Evolutionary conservation across 495 filamentous ascomycete genomes (phyloP), one percentile per base, ranked within the genome.

Genomic region (Penicillium crystallinum): DNA sequence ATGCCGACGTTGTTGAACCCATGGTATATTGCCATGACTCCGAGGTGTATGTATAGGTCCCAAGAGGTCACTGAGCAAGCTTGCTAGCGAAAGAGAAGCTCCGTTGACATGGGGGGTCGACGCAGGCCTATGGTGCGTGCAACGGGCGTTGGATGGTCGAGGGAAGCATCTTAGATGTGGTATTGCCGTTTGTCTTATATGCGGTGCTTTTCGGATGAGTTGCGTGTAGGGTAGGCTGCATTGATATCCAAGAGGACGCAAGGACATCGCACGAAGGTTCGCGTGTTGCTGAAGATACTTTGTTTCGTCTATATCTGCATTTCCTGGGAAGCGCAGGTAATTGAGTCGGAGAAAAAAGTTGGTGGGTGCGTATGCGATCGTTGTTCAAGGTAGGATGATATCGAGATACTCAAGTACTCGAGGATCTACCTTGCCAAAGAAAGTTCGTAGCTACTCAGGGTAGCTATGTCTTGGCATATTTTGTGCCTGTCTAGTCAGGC

Each of bases 221-320:
- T 40, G 48, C 21, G 36, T 14, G 9, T 31, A 38, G 15, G 17
- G 21, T 23, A 42, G 2, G 10, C 18, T 47, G 35, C n/a, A 48
- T 37, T 48, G 31, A 35, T 25, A 48, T 14, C 46, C 29, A 14
- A 50, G 30, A 18, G 48, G 29, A 27, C 48, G 48, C 14, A 50
- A 12, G 29, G 38, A 50, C 48, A 50, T 50, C 29, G 36, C n/a
- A 27, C 29, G 29, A 34, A 23, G 14, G 9, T 50, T 42, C 37
- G 29, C 22, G 46, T 48, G 14, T 6, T 11, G 18, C 37, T 7
- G 8, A n/a, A 31, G 19, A 34, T 30, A 14, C 19, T 42, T 31
- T 12, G 8, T 42, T 48, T 50, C 29, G 38, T 8, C 29, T 41
- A 50, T 50, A 27, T 6, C 18, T 38, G 18, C 48, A 50, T 50